Conservation (phyloP, 23 red algal species). For the Chondrus crispus region DNA sequence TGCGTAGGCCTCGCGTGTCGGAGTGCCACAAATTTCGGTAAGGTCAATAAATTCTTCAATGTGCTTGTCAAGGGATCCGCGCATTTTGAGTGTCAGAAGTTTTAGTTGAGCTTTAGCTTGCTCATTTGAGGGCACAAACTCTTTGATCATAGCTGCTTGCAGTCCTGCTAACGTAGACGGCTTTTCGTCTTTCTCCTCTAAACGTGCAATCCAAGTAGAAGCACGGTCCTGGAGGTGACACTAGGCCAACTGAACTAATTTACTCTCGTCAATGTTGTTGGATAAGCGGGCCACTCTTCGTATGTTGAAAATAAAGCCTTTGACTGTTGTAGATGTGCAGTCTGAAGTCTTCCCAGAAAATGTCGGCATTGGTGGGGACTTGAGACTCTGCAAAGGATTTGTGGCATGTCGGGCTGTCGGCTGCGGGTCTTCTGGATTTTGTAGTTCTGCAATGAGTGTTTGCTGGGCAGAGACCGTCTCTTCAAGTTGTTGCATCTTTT, state of each 20-base stretch:
- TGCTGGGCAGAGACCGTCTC: background rate
- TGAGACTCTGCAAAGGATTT: background rate
- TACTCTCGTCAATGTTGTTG: constrained; percentile 10
- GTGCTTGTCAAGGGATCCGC: background rate
- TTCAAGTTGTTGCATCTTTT: background rate
- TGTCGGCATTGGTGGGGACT: constrained; percentile 11
- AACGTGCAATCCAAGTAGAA: constrained; percentile 3
- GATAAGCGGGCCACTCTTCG: background rate
- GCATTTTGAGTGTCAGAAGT: background rate
- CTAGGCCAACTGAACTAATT: background rate
- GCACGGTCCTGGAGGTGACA: constrained; percentile 19
- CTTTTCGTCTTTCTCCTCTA: constrained; percentile 6
- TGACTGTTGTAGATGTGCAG: background rate
- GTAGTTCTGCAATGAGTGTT: background rate
- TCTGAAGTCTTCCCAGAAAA: background rate
- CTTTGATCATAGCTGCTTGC: background rate
- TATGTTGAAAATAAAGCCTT: constrained; percentile 11
- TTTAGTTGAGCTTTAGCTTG: constrained; percentile 13
- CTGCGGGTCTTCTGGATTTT: background rate
- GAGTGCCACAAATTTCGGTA: background rate
- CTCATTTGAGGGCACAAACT: background rate
- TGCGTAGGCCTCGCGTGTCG: background rate
- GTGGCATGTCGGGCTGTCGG: background rate
- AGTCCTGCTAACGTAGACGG: background rate
- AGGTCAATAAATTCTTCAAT: background rate